Evolutionary conservation across 139 green algal genomes (phyloP).

Genomic region (Chlamydomonas sphaeroides): DNA sequence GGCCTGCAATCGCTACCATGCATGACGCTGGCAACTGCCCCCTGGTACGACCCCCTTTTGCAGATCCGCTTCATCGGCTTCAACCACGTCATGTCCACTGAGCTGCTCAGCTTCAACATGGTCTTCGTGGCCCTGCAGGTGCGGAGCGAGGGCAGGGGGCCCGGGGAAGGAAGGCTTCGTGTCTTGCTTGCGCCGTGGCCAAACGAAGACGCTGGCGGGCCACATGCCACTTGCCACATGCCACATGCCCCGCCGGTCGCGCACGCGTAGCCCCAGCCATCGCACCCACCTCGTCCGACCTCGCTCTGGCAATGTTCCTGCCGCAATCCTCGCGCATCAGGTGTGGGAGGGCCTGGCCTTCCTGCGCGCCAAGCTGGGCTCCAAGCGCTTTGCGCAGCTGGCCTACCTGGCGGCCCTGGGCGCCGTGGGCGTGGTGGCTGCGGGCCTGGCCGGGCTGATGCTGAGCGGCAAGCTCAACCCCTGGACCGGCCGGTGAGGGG

Average conservation of each 20-base stretch:
- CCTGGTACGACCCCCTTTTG: neutral
- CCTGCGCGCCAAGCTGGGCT: slow-evolving; percentile 47
- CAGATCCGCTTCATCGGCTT: slow-evolving; percentile 67
- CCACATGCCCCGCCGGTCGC: too few species aligned
- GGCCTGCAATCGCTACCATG: too few species aligned
- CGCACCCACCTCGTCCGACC: neutral
- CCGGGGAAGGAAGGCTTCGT: too few species aligned
- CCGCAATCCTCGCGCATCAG: too few species aligned
- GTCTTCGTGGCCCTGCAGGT: slow-evolving; percentile 52
- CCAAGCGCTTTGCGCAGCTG: slow-evolving; percentile 27
- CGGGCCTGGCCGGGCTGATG: slow-evolving; percentile 1
- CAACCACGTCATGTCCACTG: slow-evolving; percentile 70
- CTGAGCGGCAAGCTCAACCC: slow-evolving; percentile 66
- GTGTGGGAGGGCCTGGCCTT: slow-evolving; percentile 39
- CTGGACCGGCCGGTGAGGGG: slow-evolving; percentile 63
- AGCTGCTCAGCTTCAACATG: slow-evolving; percentile 68
- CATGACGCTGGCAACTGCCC: too few species aligned
- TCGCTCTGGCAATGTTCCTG: too few species aligned
- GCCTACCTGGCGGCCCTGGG: slow-evolving; percentile 21
- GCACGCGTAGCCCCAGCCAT: too few species aligned
- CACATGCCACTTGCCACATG: too few species aligned
- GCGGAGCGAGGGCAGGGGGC: neutral
- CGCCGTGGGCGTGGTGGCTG: neutral
- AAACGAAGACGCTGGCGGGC: too few species aligned
- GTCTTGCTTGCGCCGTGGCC: too few species aligned